Evolutionary conservation across 768 basidiomycete genomes (phyloP).

Genomic region (Leucocoprinus birnbaumii): DNA sequence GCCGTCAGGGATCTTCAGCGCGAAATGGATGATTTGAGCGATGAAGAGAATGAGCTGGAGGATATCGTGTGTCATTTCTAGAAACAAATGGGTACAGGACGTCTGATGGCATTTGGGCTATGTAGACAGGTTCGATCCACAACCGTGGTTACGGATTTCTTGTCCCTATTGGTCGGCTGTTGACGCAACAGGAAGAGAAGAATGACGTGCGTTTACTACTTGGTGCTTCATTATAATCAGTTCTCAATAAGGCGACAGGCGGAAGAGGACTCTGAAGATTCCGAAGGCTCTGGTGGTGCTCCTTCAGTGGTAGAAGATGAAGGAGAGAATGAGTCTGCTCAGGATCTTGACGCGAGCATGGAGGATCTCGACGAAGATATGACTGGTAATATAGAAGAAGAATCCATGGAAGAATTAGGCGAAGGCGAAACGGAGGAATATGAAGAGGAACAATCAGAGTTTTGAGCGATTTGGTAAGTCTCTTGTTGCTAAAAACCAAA

Average conservation of each 20-base stretch:
- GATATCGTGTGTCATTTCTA: slow-evolving; percentile 48
- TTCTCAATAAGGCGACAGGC: not conserved
- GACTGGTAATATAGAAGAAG: slow-evolving; percentile 39
- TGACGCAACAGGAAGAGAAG: slow-evolving; percentile 81
- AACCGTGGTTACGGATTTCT: slow-evolving; percentile 67
- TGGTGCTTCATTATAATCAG: not conserved
- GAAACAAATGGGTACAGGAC: too few relatives aligned
- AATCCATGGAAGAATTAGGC: slow-evolving; percentile 32
- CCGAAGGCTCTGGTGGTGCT: slow-evolving; percentile 43
- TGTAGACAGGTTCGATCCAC: slow-evolving; percentile 55
- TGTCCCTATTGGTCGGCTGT: slow-evolving; percentile 68
- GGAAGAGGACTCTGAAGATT: slow-evolving; percentile 29
- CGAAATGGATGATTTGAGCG: slow-evolving; percentile 82
- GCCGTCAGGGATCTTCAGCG: slow-evolving; percentile 64
- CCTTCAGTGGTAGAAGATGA: slow-evolving; percentile 44
- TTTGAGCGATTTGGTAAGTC: slow-evolving; percentile 6
- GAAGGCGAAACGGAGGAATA: slow-evolving; percentile 47
- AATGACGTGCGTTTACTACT: slow-evolving; percentile 57
- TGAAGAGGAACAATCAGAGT: slow-evolving; percentile 44
- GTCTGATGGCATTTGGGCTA: not conserved
- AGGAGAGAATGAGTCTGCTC: slow-evolving; percentile 45
- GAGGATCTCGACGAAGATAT: slow-evolving; percentile 50
- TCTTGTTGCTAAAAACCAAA: not conserved
- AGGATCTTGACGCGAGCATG: slow-evolving; percentile 64
- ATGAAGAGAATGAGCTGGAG: slow-evolving; percentile 82